Conservation (phyloP, 257 asterid species). For the Coffea canephora region DNA sequence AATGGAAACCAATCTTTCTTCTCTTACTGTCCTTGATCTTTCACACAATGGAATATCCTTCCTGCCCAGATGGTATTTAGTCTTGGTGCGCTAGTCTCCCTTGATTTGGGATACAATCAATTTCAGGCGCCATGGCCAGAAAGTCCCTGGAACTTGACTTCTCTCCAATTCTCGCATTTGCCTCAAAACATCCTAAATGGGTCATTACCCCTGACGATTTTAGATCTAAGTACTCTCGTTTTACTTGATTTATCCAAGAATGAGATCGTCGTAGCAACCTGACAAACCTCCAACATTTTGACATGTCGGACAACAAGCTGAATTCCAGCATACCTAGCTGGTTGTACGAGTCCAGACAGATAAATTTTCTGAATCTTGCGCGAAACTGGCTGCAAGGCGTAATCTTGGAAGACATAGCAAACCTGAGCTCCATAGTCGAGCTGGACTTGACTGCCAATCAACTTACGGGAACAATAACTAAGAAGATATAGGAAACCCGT, state of each 20-base stretch:
- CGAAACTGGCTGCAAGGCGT: conserved; percentile 13
- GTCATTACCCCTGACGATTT: neutral
- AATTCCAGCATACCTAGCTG: conserved; percentile 35
- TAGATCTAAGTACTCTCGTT: neutral
- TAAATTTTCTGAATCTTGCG: conserved; percentile 7
- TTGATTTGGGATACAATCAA: neutral
- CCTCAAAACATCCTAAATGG: neutral
- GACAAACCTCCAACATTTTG: conserved; percentile 24
- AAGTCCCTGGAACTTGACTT: neutral
- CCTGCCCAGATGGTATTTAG: conserved; percentile 31
- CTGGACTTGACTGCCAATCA: conserved; percentile 15
- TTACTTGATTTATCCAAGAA: neutral
- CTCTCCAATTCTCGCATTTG: neutral
- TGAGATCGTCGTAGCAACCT: neutral
- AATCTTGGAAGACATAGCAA: conserved; percentile 29
- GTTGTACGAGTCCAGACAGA: conserved; percentile 32
- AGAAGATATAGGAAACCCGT: conserved; percentile 5
- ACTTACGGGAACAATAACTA: conserved; percentile 32
- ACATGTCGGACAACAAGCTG: conserved; percentile 14
- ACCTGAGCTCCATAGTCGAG: conserved; percentile 21
- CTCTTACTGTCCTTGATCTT: neutral
- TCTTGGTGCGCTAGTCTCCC: conserved; percentile 4
- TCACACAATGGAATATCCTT: neutral
- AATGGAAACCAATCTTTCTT: neutral
- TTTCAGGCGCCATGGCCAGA: neutral